Evolutionary conservation across 179 eudicot species (phyloP).

Genomic region (Monotropa hypopitys): DNA sequence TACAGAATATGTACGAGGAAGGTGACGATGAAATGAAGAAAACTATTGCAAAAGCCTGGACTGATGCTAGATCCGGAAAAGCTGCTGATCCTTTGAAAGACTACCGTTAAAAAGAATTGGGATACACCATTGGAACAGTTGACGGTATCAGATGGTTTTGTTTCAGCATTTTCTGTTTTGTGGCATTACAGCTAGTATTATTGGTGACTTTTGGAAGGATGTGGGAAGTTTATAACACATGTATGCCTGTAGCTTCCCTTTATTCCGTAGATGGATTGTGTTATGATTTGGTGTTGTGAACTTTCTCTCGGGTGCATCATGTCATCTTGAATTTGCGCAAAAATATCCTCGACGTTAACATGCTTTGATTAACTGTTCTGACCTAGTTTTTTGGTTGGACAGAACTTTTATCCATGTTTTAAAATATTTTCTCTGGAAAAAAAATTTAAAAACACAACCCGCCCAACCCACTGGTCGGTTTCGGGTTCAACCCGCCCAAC

Average conservation of each 20-base stretch:
- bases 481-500: too few species aligned
- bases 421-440: too few species aligned
- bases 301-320: neutral
- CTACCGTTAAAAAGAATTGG: constrained; percentile 17
- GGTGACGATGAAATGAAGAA: constrained; percentile 95
- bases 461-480: too few species aligned
- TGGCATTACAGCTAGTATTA: too few species aligned
- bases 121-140: neutral
- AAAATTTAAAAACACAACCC: too few species aligned
- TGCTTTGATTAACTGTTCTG: too few species aligned
- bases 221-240: neutral
- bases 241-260: neutral
- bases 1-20: constrained; percentile 95
- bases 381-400: too few species aligned
- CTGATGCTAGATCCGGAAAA: constrained; percentile 89
- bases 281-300: too few species aligned
- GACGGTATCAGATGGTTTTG: neutral
- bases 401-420: too few species aligned
- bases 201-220: neutral
- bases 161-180: neutral
- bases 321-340: neutral
- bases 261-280: neutral
- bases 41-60: constrained; percentile 96
- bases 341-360: too few species aligned
- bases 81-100: constrained; percentile 54